Base-by-base conservation (phyloP, 139 green algal genomes). In the Coccomyxa sp. region DNA sequence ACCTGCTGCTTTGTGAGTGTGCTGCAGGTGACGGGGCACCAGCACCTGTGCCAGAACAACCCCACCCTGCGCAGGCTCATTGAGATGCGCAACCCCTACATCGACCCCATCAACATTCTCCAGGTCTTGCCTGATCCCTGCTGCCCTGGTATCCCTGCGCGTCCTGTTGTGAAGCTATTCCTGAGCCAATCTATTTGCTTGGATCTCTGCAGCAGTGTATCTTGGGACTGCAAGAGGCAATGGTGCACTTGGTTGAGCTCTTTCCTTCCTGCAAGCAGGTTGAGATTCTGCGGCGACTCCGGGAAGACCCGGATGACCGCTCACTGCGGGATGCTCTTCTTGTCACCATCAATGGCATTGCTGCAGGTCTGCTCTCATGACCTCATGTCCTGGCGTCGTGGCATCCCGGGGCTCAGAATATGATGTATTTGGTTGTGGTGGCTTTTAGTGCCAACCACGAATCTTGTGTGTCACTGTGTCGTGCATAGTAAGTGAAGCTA, bases 341-440 rank as follows among this genome's bases (percentile, higher is more conserved):
- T 59, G 91, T 99, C 79, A 97, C 91, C 63, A 98, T 99, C 88
- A 99, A 98, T 87, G 96, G 95, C 74, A 96, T 99, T 85, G 95
- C 96, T 0, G 92, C 94, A 11, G 96, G 96, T 85, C 98, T 99
- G 96, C 91, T 51, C 38, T 51, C 7, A 3, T 51, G 38, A 7
- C 7, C 38, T 51, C 38, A 11, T 11, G 38, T 7, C 38, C 38
- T 51, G 7, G 38, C 38, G 38, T 51, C 38, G 38, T 51, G 38
- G 38, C 38, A 51, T 51, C 7, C 38, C n/a, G 7, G 7, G 38
- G 38, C 38, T 51, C 38, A 51, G 38, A 51, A 51, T 7, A 51
- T 51, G 38, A 51, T 7, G 38, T 11, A 51, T 51, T 51, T 51
- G 38, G 7, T 51, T 51, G 3, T 51, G 38, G 7, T 51, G 38